Evolutionary conservation across 306 rosid genomes (phyloP).

Genomic region (Herpetospermum pedunculosum): DNA sequence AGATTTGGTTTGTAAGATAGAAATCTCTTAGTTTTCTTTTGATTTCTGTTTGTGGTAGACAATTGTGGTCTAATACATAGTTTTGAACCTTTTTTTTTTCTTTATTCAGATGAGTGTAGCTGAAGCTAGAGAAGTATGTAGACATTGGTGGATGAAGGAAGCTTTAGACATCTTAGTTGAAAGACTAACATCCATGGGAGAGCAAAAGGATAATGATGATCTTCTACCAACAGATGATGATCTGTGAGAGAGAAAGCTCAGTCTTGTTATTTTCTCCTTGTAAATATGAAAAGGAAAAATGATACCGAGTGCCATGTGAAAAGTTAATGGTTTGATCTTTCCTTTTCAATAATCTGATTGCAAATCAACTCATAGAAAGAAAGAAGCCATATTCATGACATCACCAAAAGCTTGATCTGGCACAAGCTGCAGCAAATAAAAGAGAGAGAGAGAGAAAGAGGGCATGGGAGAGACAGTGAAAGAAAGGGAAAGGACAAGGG

Average conservation of each 20-base stretch:
- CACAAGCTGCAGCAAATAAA: not conserved
- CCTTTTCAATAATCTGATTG: not conserved
- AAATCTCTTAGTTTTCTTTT: no score
- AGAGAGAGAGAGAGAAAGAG: not conserved
- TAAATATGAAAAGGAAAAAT: constrained; percentile 1
- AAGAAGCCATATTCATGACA: not conserved
- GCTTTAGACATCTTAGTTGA: constrained; percentile 77
- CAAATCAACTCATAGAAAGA: not conserved
- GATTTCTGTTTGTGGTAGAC: no score
- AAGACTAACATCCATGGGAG: constrained; percentile 26
- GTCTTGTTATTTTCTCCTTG: not conserved
- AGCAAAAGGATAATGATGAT: constrained; percentile 9
- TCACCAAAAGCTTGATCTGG: not conserved
- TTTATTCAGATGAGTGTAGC: constrained; percentile 47
- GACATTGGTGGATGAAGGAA: constrained; percentile 99
- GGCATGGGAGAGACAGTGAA: not conserved
- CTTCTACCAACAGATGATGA: constrained; percentile 19
- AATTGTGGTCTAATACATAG: not conserved
- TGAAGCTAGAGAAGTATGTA: constrained; percentile 78
- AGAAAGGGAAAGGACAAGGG: not conserved
- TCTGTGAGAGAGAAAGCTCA: constrained; percentile 2
- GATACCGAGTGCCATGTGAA: not conserved
- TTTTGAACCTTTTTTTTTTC: not conserved
- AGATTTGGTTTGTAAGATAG: no score
- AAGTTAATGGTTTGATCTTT: not conserved